Evolutionary conservation across 2,329 filamentous ascomycete genomes (phyloP).

Genomic region (Colletotrichum sp.): DNA sequence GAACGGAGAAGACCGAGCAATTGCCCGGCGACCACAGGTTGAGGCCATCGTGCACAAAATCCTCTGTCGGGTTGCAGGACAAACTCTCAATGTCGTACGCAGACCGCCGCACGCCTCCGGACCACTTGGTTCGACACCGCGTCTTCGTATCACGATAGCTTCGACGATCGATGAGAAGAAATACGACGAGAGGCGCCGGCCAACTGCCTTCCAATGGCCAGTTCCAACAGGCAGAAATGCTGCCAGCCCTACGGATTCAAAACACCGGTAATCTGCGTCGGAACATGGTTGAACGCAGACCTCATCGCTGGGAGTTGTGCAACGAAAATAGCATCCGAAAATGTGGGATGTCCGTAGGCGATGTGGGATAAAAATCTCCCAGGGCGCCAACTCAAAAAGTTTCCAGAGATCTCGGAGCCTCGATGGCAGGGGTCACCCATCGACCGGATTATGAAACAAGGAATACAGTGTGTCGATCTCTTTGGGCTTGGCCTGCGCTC

Average conservation of each 20-base stretch:
- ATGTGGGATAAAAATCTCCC: background rate
- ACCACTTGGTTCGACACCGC: background rate
- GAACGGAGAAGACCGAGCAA: background rate
- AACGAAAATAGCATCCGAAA: background rate
- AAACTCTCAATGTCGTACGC: background rate
- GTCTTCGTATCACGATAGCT: background rate
- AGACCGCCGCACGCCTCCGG: background rate
- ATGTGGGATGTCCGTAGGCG: background rate
- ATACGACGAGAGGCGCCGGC: background rate
- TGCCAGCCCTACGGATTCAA: conserved; percentile 2
- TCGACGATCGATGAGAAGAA: background rate
- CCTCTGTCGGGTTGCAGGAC: background rate
- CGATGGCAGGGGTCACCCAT: background rate
- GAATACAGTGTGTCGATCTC: conserved; percentile 1
- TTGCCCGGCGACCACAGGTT: background rate
- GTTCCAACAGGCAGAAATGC: background rate
- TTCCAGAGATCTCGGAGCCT: background rate
- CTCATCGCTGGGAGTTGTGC: background rate
- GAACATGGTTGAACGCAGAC: background rate
- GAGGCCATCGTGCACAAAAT: background rate
- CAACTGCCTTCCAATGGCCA: background rate
- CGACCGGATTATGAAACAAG: conserved; percentile 16
- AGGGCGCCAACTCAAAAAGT: background rate
- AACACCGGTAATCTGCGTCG: conserved; percentile 10
- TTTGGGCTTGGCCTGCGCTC: background rate